phyloP scores from a whole-genome alignment of 179 eudicot genomes.

The Pouteria campechiana region DNA sequence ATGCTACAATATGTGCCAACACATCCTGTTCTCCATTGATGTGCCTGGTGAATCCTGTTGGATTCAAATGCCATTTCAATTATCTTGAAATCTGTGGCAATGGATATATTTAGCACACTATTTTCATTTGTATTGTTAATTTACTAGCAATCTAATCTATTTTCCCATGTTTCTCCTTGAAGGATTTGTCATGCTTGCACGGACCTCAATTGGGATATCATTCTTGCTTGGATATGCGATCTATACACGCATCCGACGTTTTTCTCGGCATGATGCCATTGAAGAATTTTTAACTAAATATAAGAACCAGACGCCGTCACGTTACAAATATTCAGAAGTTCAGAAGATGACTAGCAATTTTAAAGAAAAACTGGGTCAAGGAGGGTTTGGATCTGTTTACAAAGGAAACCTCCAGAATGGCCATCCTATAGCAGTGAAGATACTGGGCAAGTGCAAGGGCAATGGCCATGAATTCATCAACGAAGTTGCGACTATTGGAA shows the following conservation, averaged over 20 bases:
- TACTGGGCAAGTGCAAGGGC: conserved; percentile 20
- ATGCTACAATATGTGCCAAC: no score
- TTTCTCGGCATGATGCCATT: conserved; percentile 9
- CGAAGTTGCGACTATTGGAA: conserved; percentile 49
- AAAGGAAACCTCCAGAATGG: conserved; percentile 32
- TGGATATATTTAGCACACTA: no score
- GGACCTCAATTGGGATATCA: no score
- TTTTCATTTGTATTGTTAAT: no score
- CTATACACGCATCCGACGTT: conserved; percentile 5
- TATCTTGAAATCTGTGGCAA: no score
- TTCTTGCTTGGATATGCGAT: background rate
- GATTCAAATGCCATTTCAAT: no score
- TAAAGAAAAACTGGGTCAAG: conserved; percentile 34
- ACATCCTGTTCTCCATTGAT: no score
- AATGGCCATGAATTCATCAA: conserved; percentile 42
- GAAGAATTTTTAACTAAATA: conserved; percentile 14
- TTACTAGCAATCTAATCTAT: no score
- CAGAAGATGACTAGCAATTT: conserved; percentile 15
- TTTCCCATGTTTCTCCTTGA: no score
- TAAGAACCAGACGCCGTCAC: conserved; percentile 5
- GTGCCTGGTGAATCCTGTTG: no score
- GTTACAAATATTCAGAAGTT: conserved; percentile 13
- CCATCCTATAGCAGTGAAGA: conserved; percentile 33
- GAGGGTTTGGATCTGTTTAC: conserved; percentile 48
- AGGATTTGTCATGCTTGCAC: no score